Evolutionary conservation across 2,329 filamentous ascomycete species (phyloP).

Genomic region (Nemania sp.): DNA sequence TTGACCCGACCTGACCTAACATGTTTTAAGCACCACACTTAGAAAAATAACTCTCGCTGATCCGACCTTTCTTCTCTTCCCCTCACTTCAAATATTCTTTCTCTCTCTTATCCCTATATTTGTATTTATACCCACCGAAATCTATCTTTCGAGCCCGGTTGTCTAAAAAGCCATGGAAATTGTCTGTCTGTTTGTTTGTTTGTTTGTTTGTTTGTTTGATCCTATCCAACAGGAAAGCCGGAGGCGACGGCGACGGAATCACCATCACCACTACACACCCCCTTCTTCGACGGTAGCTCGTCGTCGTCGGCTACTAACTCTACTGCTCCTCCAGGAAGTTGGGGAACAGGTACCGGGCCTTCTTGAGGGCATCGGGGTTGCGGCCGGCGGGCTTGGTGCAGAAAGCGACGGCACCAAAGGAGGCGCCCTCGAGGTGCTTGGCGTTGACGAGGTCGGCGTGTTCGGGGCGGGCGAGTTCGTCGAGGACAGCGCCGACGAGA

Average conservation of each 20-base stretch:
- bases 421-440: constrained; percentile 78
- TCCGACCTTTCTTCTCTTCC: background rate
- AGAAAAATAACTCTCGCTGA: background rate
- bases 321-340: constrained; percentile 61
- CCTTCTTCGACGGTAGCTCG: no score
- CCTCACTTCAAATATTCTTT: no score
- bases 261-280: constrained; percentile 7
- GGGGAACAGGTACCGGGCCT: constrained; percentile 85
- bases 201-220: background rate
- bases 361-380: constrained; percentile 74
- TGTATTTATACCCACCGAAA: background rate
- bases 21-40: background rate
- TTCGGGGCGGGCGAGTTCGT: constrained; percentile 81
- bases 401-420: constrained; percentile 75
- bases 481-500: constrained; percentile 84
- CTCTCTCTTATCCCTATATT: background rate
- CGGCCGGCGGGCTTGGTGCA: constrained; percentile 83
- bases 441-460: constrained; percentile 70
- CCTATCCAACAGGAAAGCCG: background rate
- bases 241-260: background rate
- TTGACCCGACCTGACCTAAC: no score
- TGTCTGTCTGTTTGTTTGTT: background rate
- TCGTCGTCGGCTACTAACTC: no score
- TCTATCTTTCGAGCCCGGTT: background rate
- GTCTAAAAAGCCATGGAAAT: background rate